Percentiles rank a stretch among this genome's conserved stretches.
Conservation (phyloP, 768 basidiomycete species). For the Russula lepida region DNA sequence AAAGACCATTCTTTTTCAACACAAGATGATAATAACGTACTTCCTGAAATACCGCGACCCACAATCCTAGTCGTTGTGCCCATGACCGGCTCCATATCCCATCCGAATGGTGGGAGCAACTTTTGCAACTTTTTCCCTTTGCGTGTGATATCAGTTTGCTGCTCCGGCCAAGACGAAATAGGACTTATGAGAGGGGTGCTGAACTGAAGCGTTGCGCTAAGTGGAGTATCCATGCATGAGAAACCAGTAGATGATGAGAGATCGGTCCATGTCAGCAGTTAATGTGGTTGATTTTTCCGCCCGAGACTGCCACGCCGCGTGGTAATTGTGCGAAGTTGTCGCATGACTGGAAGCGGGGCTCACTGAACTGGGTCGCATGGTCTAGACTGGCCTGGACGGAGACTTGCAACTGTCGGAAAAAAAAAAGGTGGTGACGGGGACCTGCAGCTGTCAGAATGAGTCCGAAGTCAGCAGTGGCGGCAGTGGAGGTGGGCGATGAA, state of each 20-base stretch:
- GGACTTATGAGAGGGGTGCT: slow-evolving; percentile 44
- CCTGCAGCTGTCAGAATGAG: no score
- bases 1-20: no score
- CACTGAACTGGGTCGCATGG: no score
- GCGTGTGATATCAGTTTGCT: slow-evolving; percentile 61
- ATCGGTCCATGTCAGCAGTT: slow-evolving; percentile 89
- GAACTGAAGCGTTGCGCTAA: slow-evolving; percentile 80
- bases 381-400: no score
- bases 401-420: no score
- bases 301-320: slow-evolving; percentile 30
- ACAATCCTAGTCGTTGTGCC: slow-evolving; percentile 69
- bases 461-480: no score
- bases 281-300: slow-evolving; percentile 73
- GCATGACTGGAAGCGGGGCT: no score
- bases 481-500: no score
- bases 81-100: slow-evolving; percentile 82
- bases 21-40: no score
- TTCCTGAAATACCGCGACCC: no score
- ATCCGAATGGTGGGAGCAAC: slow-evolving; percentile 75
- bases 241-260: slow-evolving; percentile 83
- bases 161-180: slow-evolving; percentile 65
- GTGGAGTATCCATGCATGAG: slow-evolving; percentile 63
- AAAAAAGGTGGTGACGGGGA: no score
- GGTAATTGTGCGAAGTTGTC: no score
- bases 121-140: slow-evolving; percentile 83